Evolutionary conservation across 2,329 filamentous ascomycete genomes (phyloP).

Genomic region (Pseudonectria buxi): DNA sequence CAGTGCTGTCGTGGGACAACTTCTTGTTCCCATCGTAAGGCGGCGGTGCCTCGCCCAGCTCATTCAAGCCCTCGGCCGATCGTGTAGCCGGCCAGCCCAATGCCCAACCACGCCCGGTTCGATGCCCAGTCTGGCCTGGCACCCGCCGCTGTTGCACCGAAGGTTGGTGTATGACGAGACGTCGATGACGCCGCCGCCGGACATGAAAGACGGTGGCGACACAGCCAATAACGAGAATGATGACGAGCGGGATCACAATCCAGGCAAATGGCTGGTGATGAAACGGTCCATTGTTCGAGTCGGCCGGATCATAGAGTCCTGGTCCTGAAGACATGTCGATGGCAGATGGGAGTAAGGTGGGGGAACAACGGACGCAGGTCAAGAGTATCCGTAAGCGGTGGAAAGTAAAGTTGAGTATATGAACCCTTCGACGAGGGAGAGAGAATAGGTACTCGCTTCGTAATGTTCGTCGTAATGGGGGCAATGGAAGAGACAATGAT

Average conservation of each 20-base stretch:
- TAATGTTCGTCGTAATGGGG: no score
- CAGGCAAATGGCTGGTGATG: slow-evolving; percentile 47
- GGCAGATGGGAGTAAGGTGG: background rate
- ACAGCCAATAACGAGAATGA: slow-evolving; percentile 35
- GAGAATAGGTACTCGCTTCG: no score
- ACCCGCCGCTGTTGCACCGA: background rate
- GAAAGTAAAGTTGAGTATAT: no score
- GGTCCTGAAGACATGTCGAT: background rate
- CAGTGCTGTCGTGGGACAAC: slow-evolving; percentile 9
- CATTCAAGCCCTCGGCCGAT: slow-evolving; percentile 52
- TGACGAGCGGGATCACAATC: slow-evolving; percentile 43
- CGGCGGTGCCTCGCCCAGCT: slow-evolving; percentile 58
- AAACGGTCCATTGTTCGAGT: slow-evolving; percentile 7
- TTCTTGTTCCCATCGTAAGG: slow-evolving; percentile 44
- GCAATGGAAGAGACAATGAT: no score
- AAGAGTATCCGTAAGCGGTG: no score
- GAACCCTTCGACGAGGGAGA: no score
- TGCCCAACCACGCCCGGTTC: slow-evolving; percentile 13
- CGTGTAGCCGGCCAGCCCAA: slow-evolving; percentile 19
- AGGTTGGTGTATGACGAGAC: slow-evolving; percentile 1
- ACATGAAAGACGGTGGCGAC: slow-evolving; percentile 37
- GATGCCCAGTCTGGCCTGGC: no score
- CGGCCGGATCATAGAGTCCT: slow-evolving; percentile 1
- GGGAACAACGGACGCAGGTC: no score
- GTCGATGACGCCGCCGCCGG: slow-evolving; percentile 29